Base-by-base conservation (phyloP, 2,329 filamentous ascomycete genomes). In the Diaporthe batatas region DNA sequence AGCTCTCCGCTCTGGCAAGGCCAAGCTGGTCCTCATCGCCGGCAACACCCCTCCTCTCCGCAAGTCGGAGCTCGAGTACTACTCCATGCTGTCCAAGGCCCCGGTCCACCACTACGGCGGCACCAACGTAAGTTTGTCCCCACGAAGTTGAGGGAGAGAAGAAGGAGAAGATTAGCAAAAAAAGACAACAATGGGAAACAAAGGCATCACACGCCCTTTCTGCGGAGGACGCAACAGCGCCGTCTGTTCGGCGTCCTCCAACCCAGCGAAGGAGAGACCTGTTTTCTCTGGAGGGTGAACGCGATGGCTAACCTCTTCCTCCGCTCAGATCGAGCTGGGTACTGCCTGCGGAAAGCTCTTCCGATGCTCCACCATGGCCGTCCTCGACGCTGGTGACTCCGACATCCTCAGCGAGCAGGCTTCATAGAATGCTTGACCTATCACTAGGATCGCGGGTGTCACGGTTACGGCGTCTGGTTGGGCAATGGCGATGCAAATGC, bases 331-430 rank as follows among this genome's bases (percentile, higher is more conserved):
- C 84, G 96, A 98, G 89, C 91, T 99, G 79, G 96, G 96, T 83
- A 98, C 95, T 83, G 95, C 95, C 80, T 98, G 95, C 89, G 96
- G 96, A 90, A 98, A 98, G 90, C 93, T 99, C 84, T 99, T 97
- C 93, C 91, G 95, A 80, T 97, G 94, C 92, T 96, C 94, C 79
- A 98, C 95, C 86, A 97, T 99, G 93, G 92, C 95, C 80, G 93
- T 98, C 83, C 89, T 98, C 79, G 96, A 99, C 87, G 95, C 95
- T 84, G 96, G 96, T 91, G 93, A 98, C 91, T 98, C 94, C 79
- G 96, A 99, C 87, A 99, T 99, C 86, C 91, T 99, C 81, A 92
- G 88, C 86, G 91, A 94, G 86, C 91, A 91, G 84, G 85, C 88
- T 82, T 86, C 89, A 81, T 93, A 92, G 86, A 91, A 76, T 88